Percentiles rank a stretch among this genome's conserved stretches.
Evolutionary conservation across 805 yeast genomes (phyloP).

Genomic region (Pichia eremophila): DNA sequence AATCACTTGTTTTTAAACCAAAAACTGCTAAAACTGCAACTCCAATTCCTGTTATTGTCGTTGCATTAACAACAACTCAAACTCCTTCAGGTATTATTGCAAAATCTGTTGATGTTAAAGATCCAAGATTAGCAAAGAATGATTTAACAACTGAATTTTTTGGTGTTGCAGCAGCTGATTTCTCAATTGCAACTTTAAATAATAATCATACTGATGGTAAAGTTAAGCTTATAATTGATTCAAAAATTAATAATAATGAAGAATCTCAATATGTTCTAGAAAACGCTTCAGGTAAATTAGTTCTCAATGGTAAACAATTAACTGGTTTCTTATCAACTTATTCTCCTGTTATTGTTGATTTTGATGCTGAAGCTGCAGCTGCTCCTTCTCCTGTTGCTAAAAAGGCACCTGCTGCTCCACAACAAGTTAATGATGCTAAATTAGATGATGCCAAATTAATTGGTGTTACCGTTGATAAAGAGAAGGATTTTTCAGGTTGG

Average conservation of each 20-base stretch:
- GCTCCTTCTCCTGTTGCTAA: conserved; percentile 25
- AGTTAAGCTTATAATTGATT: conserved; percentile 51
- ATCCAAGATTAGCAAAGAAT: conserved; percentile 80
- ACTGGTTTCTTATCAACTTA: conserved; percentile 42
- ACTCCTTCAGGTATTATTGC: conserved; percentile 66
- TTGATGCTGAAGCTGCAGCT: conserved; percentile 34
- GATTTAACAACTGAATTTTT: conserved; percentile 65
- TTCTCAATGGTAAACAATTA: conserved; percentile 38
- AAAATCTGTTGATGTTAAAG: conserved; percentile 60
- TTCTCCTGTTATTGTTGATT: conserved; percentile 47
- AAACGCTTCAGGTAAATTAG: conserved; percentile 43
- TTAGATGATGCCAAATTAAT: conserved; percentile 81
- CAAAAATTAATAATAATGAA: conserved; percentile 34
- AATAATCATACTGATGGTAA: conserved; percentile 40
- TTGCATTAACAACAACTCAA: conserved; percentile 61
- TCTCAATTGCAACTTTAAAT: conserved; percentile 46
- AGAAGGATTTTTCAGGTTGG: conserved; percentile 92
- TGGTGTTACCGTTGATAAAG: conserved; percentile 93
- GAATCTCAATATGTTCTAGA: conserved; percentile 33
- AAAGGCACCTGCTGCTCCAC: conserved; percentile 29
- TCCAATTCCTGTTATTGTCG: conserved; percentile 71
- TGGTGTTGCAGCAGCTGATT: conserved; percentile 47
- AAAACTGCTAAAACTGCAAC: conserved; percentile 76
- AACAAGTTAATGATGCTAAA: conserved; percentile 36
- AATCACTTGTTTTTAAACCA: conserved; percentile 82